phyloP scores from a whole-genome alignment of 2,329 filamentous ascomycete genomes.

The Aspergillus felis region DNA sequence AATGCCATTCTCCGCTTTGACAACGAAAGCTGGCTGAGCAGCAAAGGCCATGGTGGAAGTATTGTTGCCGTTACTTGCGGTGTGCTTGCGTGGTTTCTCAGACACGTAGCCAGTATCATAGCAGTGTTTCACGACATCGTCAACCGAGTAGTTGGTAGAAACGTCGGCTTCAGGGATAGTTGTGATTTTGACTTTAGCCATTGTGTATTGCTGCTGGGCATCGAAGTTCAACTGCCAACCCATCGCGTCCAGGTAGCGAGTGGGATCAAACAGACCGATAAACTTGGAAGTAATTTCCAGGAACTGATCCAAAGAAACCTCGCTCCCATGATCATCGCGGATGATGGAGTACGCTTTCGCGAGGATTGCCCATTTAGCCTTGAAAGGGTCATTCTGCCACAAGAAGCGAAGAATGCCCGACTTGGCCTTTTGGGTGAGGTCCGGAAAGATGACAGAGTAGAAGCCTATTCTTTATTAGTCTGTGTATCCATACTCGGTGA shows the following conservation, averaged over 20 bases:
- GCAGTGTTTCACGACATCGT: constrained; percentile 30
- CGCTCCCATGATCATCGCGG: constrained; percentile 48
- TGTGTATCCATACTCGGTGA: constrained; percentile 3
- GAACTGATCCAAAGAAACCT: constrained; percentile 48
- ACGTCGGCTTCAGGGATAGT: constrained; percentile 18
- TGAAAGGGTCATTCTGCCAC: constrained; percentile 50
- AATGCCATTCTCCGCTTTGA: constrained; percentile 9
- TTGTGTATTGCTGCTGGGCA: constrained; percentile 23
- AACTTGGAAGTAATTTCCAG: constrained; percentile 43
- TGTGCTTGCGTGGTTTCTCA: constrained; percentile 9
- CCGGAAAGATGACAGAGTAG: constrained; percentile 46
- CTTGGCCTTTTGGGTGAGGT: constrained; percentile 50
- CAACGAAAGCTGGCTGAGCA: constrained; percentile 17
- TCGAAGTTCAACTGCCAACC: constrained; percentile 44
- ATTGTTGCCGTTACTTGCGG: constrained; percentile 4
- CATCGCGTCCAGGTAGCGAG: constrained; percentile 44
- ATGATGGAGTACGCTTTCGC: constrained; percentile 55
- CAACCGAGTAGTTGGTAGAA: constrained; percentile 28
- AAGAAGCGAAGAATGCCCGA: constrained; percentile 48
- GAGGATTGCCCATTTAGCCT: constrained; percentile 51
- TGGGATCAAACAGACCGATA: constrained; percentile 46
- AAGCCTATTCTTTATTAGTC: constrained; percentile 35
- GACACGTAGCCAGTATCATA: constrained; percentile 27
- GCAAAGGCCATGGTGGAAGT: constrained; percentile 24
- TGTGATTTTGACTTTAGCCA: constrained; percentile 14